These are phyloP conservation scores for Parathielavia appendiculata DNA, from an alignment of 495 filamentous ascomycete genomes.

Conservation along the genomic window DNA sequence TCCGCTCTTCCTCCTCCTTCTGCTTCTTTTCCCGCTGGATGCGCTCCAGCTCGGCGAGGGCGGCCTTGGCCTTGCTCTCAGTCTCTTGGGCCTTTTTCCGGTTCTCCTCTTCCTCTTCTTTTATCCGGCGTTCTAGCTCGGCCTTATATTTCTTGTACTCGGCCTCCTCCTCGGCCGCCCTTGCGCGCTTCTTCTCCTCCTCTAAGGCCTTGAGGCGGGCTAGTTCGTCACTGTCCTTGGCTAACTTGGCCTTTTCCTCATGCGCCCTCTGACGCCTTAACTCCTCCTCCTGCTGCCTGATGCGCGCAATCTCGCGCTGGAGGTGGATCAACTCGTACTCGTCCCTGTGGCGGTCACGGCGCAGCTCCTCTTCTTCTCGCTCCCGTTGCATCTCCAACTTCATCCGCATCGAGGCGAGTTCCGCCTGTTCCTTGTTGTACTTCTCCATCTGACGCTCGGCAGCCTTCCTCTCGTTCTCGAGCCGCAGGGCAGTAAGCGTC, in stretches of 20 bases:
- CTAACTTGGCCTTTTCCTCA: constrained; percentile 41
- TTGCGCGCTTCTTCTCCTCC: constrained; percentile 25
- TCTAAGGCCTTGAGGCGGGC: constrained; percentile 36
- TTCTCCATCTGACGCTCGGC: constrained; percentile 18
- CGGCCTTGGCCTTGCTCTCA: constrained; percentile 42
- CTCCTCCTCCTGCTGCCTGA: constrained; percentile 36
- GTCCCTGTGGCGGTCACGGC: constrained; percentile 28
- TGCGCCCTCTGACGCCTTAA: constrained; percentile 36
- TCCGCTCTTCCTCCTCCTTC: constrained; percentile 42
- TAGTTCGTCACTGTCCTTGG: constrained; percentile 41
- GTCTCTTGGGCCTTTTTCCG: constrained; percentile 37
- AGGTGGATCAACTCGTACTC: constrained; percentile 30
- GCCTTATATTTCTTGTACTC: constrained; percentile 32
- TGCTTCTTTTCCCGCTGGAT: constrained; percentile 42
- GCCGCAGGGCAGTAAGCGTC: constrained; percentile 22
- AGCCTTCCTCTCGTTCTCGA: constrained; percentile 21
- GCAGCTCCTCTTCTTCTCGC: constrained; percentile 42
- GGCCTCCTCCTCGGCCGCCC: constrained; percentile 31
- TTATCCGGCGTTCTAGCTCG: constrained; percentile 21
- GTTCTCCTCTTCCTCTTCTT: constrained; percentile 41
- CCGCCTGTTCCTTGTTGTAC: constrained; percentile 36
- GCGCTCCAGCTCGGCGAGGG: constrained; percentile 43
- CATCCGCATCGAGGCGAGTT: constrained; percentile 39
- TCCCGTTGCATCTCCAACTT: constrained; percentile 39
- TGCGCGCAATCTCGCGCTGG: constrained; percentile 23